Evolutionary conservation across 495 filamentous ascomycete species (phyloP).

Genomic region (Neurospora discreta): DNA sequence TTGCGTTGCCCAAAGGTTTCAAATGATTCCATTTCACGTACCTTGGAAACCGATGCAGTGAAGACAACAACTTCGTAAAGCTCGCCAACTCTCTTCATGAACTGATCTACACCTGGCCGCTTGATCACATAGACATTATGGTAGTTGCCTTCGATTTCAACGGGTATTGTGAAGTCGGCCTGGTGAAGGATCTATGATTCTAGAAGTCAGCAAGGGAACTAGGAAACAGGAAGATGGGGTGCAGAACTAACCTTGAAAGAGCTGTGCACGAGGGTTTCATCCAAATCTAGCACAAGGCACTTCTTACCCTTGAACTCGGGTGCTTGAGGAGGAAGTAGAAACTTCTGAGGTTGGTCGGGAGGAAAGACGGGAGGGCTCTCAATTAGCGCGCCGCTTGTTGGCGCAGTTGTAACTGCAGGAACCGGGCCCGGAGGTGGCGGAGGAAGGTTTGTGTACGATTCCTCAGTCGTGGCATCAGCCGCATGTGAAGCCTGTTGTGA

Average conservation of each 20-base stretch:
- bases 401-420: slow-evolving; percentile 20
- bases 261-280: slow-evolving; percentile 98
- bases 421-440: slow-evolving; percentile 49
- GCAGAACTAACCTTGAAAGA: slow-evolving; percentile 77
- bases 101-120: slow-evolving; percentile 90
- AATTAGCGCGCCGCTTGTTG: slow-evolving; percentile 10
- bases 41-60: slow-evolving; percentile 97
- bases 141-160: slow-evolving; percentile 97
- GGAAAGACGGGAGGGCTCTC: slow-evolving; percentile 20
- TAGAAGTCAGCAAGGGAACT: slow-evolving; percentile 9
- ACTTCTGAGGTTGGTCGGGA: slow-evolving; percentile 45
- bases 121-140: slow-evolving; percentile 99
- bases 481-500: slow-evolving; percentile 9
- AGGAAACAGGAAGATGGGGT: background rate
- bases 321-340: slow-evolving; percentile 65
- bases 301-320: slow-evolving; percentile 77
- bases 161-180: slow-evolving; percentile 97
- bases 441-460: slow-evolving; percentile 36
- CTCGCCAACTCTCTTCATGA: slow-evolving; percentile 98
- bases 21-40: slow-evolving; percentile 27
- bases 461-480: slow-evolving; percentile 13
- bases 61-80: slow-evolving; percentile 98
- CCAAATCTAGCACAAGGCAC: slow-evolving; percentile 89
- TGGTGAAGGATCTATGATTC: slow-evolving; percentile 76
- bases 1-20: background rate